Base-by-base conservation (phyloP, 1,139 yeast genomes). In the Geotrichum histeridarum region DNA sequence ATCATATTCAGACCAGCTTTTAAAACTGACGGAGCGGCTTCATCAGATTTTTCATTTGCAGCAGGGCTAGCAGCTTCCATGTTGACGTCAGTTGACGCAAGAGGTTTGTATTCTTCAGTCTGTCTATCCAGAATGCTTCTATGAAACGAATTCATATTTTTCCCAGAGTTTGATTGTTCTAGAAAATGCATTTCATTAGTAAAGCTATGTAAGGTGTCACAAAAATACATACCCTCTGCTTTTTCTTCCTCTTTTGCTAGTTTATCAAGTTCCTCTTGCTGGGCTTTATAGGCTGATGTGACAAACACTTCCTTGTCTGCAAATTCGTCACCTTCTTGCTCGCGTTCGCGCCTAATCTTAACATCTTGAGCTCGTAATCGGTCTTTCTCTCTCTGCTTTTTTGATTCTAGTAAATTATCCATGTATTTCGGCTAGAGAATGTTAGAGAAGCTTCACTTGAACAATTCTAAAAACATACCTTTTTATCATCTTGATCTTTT, bases 261-360 rank as follows among this genome's bases (percentile, higher is more conserved):
- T 41, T 57, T 54, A 41, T 62, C 61, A 14, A 70, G 50, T 49
- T 70, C 72, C 35, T 69, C 69, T 56, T 69, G 72, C 52, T 70
- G 71, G 43, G 65, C 61, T 57, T 71, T 69, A 58, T 77, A 78
- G 0, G 76, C 74, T 1, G 70, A 57, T 0, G 81, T 74, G 4
- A 76, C 75, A 63, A 77, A 77, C 48, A 63, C 70, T 50, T 77
- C 80, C 57, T 72, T 74, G 31, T 67, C 76, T 7, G 67, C 69
- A 53, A 62, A 71, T 50, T 68, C 67, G 39, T 75, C 76, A 1
- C 76, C 69, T 51, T 67, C 70, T 1, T 61, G 60, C 47, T 63
- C 70, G 11, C 70, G 60, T 27, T 64, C 68, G 22, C 69, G 54
- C 47, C 57, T 57, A 36, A 65, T 35, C 30, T 59, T 61, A 8